Conservation (phyloP, 176 grass and related monocot genomes). For the Oryza longistaminata region DNA sequence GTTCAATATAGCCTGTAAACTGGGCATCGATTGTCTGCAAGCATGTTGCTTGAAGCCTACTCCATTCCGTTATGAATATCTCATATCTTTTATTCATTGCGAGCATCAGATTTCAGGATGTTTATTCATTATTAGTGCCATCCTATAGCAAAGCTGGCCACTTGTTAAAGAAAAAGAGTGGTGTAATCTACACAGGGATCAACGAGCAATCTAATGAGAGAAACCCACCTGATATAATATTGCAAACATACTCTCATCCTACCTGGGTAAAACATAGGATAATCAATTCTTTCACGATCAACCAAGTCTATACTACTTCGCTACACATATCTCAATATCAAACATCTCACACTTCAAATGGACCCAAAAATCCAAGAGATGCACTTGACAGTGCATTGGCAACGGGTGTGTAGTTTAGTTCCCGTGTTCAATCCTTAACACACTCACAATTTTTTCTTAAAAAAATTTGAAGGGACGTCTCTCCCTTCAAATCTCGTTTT, state of each 20-base stretch:
- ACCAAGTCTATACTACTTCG: not conserved
- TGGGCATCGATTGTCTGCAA: not conserved
- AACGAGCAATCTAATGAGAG: not conserved
- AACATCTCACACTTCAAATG: not conserved
- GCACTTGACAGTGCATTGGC: no score
- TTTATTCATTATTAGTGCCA: not conserved
- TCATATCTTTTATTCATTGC: not conserved
- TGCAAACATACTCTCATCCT: not conserved
- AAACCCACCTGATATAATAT: not conserved
- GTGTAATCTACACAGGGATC: not conserved
- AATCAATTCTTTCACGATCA: not conserved
- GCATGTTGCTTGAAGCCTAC: not conserved
- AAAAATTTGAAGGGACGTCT: no score
- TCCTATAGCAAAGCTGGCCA: not conserved
- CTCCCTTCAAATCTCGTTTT: no score
- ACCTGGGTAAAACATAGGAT: not conserved
- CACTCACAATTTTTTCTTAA: no score
- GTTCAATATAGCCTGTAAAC: not conserved
- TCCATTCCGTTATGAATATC: not conserved
- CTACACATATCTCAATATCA: not conserved
- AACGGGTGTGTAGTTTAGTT: no score
- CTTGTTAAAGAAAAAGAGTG: not conserved
- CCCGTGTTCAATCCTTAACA: no score
- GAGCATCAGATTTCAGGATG: not conserved
- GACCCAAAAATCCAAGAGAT: not conserved